phyloP scores from a whole-genome alignment of 2,329 filamentous ascomycete species.

The Trichoderma sp. region DNA sequence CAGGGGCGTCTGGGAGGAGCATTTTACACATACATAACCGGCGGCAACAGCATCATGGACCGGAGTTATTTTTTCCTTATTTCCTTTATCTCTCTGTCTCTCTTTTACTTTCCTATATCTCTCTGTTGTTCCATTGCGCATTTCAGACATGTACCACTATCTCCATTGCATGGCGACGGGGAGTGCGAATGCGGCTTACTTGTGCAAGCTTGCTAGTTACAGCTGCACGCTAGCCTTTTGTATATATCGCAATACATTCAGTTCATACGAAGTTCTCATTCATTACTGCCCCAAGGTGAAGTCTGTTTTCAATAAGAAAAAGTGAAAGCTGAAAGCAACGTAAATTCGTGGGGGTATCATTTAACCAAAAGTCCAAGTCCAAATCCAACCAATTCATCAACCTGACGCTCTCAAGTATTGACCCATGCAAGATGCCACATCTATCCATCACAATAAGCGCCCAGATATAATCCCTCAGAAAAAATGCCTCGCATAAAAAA shows the following conservation, averaged over 20 bases:
- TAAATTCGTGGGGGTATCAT: slow-evolving; percentile 20
- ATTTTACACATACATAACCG: slow-evolving; percentile 9
- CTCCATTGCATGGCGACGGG: not conserved
- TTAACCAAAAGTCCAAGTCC: not conserved
- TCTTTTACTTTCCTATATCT: not conserved
- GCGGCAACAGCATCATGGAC: slow-evolving; percentile 19
- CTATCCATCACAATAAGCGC: not conserved
- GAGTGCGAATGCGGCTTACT: not conserved
- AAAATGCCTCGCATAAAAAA: not conserved
- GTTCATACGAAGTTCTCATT: not conserved
- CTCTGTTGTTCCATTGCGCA: not conserved
- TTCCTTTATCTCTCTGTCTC: not conserved
- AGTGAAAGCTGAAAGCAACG: not conserved
- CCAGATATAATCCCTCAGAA: not conserved
- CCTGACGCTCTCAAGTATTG: not conserved
- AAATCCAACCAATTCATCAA: not conserved
- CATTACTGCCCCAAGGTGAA: not conserved
- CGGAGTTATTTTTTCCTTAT: slow-evolving; percentile 22
- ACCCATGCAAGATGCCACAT: not conserved
- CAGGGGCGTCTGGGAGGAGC: slow-evolving; percentile 14
- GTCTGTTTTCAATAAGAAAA: not conserved
- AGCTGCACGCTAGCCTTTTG: not conserved
- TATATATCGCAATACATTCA: not conserved
- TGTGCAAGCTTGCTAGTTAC: not conserved
- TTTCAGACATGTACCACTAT: slow-evolving; percentile 8